Conservation (phyloP, 2,329 filamentous ascomycete species). For the Thielaviopsis populi region DNA sequence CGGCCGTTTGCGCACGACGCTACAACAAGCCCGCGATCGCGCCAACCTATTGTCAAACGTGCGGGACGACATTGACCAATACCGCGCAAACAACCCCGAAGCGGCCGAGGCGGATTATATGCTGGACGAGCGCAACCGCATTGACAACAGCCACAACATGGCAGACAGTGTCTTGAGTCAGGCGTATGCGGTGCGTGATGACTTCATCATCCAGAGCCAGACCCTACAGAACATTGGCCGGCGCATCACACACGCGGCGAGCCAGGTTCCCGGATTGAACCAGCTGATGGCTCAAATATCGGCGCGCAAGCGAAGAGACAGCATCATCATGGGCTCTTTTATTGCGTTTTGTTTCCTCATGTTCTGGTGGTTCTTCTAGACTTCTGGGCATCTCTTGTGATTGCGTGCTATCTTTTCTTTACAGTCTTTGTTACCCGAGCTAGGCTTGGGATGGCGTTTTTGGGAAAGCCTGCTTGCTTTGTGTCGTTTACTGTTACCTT, state of each 20-base stretch:
- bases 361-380: slow-evolving; percentile 52
- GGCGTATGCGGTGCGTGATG: slow-evolving; percentile 93
- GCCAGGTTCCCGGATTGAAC: slow-evolving; percentile 86
- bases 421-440: slow-evolving; percentile 25
- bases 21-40: slow-evolving; percentile 67
- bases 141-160: slow-evolving; percentile 82
- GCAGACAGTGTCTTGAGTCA: slow-evolving; percentile 84
- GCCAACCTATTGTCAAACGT: slow-evolving; percentile 85
- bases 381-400: neutral
- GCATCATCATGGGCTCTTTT: slow-evolving; percentile 80
- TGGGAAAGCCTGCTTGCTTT: slow-evolving; percentile 8
- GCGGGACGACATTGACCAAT: slow-evolving; percentile 79
- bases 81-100: slow-evolving; percentile 66
- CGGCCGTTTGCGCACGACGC: slow-evolving; percentile 53
- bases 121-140: slow-evolving; percentile 70
- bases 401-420: slow-evolving; percentile 1
- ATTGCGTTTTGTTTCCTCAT: slow-evolving; percentile 84
- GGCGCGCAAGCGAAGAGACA: slow-evolving; percentile 85
- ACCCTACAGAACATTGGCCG: slow-evolving; percentile 78
- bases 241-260: slow-evolving; percentile 75
- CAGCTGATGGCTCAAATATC: slow-evolving; percentile 83
- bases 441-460: slow-evolving; percentile 16
- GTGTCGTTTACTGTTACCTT: neutral
- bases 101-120: slow-evolving; percentile 91
- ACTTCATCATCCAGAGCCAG: slow-evolving; percentile 74